Conservation (phyloP, 192 early-diverging fungal species). For the Coemansia sp. region DNA sequence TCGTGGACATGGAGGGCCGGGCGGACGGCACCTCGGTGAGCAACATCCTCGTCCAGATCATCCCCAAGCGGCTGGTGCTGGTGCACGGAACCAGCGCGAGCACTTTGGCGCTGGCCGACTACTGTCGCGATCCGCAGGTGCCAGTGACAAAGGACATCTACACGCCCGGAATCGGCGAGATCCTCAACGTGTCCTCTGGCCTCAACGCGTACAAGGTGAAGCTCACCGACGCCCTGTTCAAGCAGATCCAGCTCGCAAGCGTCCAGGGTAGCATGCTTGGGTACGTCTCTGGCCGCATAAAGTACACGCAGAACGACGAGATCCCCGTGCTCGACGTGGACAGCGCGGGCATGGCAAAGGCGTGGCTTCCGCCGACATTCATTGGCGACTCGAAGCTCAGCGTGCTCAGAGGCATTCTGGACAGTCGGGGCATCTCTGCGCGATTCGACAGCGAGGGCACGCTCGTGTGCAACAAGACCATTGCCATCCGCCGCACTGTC, state of each 20-base stretch:
- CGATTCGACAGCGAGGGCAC: conserved; percentile 85
- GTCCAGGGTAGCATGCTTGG: conserved; percentile 54
- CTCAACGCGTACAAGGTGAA: conserved; percentile 86
- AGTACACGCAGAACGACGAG: conserved; percentile 62
- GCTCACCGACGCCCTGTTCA: conserved; percentile 87
- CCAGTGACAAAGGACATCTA: conserved; percentile 83
- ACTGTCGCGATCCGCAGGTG: conserved; percentile 64
- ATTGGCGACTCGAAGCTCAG: conserved; percentile 88
- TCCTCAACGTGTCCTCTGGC: conserved; percentile 87
- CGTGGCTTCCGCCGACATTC: conserved; percentile 67
- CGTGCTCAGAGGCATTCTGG: conserved; percentile 75
- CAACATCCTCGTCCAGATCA: conserved; percentile 71
- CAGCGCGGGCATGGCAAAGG: conserved; percentile 22
- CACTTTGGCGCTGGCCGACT: conserved; percentile 67
- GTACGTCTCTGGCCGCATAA: conserved; percentile 74
- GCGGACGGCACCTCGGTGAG: conserved; percentile 84
- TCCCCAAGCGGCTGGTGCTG: conserved; percentile 62
- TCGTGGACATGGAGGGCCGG: conserved; percentile 92
- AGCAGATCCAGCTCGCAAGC: conserved; percentile 63
- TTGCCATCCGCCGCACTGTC: conserved; percentile 57
- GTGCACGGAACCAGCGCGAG: conserved; percentile 82
- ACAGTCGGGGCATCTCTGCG: conserved; percentile 72
- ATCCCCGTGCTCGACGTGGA: conserved; percentile 77
- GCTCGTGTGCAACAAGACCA: conserved; percentile 80
- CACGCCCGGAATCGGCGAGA: conserved; percentile 79